Conservation (phyloP, 495 filamentous ascomycete species). For the Aspergillus campestris region DNA sequence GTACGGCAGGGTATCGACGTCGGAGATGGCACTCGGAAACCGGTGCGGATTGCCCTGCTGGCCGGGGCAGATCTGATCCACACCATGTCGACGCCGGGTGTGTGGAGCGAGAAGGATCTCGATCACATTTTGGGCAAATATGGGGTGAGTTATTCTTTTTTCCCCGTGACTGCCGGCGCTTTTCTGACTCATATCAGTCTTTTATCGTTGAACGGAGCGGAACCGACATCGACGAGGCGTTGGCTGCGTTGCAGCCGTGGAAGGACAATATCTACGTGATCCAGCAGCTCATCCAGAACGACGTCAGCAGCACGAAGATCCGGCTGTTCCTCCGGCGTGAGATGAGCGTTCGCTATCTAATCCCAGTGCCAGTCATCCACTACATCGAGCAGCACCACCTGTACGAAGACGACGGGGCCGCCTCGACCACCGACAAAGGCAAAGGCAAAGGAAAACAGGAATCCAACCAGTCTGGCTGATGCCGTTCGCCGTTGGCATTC, state of each 20-base stretch:
- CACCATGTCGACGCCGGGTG: constrained; percentile 67
- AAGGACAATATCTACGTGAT: constrained; percentile 79
- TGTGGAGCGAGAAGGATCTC: constrained; percentile 79
- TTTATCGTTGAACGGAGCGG: constrained; percentile 87
- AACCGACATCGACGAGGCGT: constrained; percentile 80
- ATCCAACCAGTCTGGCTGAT: constrained; percentile 8
- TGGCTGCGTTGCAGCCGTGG: constrained; percentile 64
- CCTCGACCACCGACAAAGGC: constrained; percentile 31
- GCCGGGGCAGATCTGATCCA: constrained; percentile 80
- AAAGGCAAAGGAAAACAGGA: constrained; percentile 26
- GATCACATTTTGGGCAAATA: constrained; percentile 81
- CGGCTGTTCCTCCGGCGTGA: constrained; percentile 73
- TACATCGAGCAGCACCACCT: constrained; percentile 72
- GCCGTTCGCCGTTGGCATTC: not conserved
- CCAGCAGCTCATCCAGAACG: constrained; percentile 81
- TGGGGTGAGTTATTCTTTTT: constrained; percentile 41
- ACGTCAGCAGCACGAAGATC: constrained; percentile 85
- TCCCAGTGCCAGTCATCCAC: constrained; percentile 58
- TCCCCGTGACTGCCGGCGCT: not conserved
- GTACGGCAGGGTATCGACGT: constrained; percentile 65
- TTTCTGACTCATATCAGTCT: constrained; percentile 28
- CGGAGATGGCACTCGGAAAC: constrained; percentile 49
- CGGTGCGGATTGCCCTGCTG: constrained; percentile 63
- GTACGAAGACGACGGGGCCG: constrained; percentile 56
- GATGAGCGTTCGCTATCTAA: constrained; percentile 64